These are phyloP conservation scores for Hymenotorrendiella dingleyae DNA, from an alignment of 2,329 filamentous ascomycete genomes.

Conservation along the genomic window DNA sequence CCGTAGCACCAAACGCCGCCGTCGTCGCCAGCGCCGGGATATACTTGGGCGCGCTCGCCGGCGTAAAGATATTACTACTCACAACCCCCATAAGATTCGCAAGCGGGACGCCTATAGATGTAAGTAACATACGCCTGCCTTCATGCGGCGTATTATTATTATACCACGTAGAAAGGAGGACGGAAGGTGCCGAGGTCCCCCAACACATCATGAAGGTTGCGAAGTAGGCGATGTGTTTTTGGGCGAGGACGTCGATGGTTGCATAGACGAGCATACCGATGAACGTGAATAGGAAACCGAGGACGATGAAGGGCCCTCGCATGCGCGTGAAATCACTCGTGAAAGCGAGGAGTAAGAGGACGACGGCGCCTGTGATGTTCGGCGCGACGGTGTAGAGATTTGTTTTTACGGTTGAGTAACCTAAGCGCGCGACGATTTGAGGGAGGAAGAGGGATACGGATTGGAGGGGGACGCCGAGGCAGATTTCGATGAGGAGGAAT, in stretches of 20 bases:
- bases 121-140: conserved; percentile 54
- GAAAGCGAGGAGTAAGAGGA: conserved; percentile 69
- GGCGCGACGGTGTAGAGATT: conserved; percentile 80
- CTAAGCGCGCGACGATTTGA: conserved; percentile 46
- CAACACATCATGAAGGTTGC: conserved; percentile 64
- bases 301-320: conserved; percentile 60
- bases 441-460: conserved; percentile 49
- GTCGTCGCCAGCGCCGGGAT: conserved; percentile 59
- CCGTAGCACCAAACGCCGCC: conserved; percentile 56
- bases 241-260: conserved; percentile 49
- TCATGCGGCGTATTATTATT: conserved; percentile 64
- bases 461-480: conserved; percentile 54
- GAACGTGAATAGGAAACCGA: conserved; percentile 70
- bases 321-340: conserved; percentile 49
- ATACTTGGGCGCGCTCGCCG: conserved; percentile 60
- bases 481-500: conserved; percentile 50
- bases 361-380: conserved; percentile 66
- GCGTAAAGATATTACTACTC: conserved; percentile 61
- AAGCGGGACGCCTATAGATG: conserved; percentile 54
- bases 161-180: conserved; percentile 34
- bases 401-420: conserved; percentile 49
- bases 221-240: conserved; percentile 55
- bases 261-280: conserved; percentile 75
- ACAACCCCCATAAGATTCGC: conserved; percentile 67
- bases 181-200: conserved; percentile 28